phyloP scores from a whole-genome alignment of 495 filamentous ascomycete genomes.

The Podospora pseudocomata region DNA sequence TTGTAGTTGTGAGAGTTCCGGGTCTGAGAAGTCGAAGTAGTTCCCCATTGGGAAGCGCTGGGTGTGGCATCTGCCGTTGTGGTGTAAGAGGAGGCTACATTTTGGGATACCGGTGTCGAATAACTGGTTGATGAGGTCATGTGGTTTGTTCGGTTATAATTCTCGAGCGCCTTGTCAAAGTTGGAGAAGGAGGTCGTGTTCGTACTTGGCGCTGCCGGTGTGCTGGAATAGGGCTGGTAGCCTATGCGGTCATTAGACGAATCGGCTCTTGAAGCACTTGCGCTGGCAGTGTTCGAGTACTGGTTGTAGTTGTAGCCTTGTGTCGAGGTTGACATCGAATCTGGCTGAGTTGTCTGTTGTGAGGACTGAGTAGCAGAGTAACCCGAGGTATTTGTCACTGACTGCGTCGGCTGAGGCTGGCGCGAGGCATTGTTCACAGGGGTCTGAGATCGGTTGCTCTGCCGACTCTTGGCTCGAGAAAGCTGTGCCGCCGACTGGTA shows the following conservation, averaged over 20 bases:
- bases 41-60: constrained; percentile 27
- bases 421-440: constrained; percentile 21
- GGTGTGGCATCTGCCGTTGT: constrained; percentile 18
- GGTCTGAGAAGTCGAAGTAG: constrained; percentile 17
- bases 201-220: constrained; percentile 6
- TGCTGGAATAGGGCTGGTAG: constrained; percentile 28
- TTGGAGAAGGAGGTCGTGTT: constrained; percentile 24
- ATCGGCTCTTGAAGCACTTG: constrained; percentile 17
- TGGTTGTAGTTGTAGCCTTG: constrained; percentile 24
- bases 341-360: neutral
- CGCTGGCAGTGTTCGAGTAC: constrained; percentile 16
- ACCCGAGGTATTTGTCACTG: constrained; percentile 9
- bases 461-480: constrained; percentile 25
- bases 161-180: constrained; percentile 24
- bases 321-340: constrained; percentile 10
- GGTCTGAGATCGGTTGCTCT: constrained; percentile 22
- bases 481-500: constrained; percentile 21
- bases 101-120: constrained; percentile 20
- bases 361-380: constrained; percentile 13
- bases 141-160: constrained; percentile 14
- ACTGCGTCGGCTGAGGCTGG: constrained; percentile 10
- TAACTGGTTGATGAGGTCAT: constrained; percentile 17
- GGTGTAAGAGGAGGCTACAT: constrained; percentile 24
- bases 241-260: constrained; percentile 20
- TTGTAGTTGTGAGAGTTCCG: constrained; percentile 25